Evolutionary conservation across 306 rosid species (phyloP), one percentile per base, ranked within the genome.

Genomic region (Clitoria ternatea): DNA sequence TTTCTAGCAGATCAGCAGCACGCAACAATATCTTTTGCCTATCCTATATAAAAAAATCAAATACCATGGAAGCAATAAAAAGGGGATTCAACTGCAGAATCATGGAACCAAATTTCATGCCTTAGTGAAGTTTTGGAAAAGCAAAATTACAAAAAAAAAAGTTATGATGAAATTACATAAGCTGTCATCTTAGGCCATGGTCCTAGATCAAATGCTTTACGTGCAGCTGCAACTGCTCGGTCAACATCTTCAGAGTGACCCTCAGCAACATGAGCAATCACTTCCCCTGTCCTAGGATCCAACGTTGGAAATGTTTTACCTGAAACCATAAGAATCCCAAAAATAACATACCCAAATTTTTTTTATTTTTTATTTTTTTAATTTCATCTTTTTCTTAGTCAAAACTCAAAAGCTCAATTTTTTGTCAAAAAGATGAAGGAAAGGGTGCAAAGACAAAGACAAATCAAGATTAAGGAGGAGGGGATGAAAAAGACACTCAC

Each of bases 101-200:
- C 66, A 60, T n/a, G 40, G 22, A 1, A 60, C 40, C 61, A 76
- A 63, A 70, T 19, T 47, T 59, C 45, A 57, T 3, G 10, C 11
- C 20, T 37, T 50, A 13, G 44, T 29, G 26, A 32, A 54, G 12
- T 1, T 6, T 5, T 32, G 4, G 26, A 61, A 66, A 42, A 61
- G 13, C 4, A 44, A 44, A 76, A 76, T 1, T 4, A 17, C 14
- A 50, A 17, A 61, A n/a, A 66, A 14, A 47, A 5, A 19, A 36
- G 18, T 33, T 67, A 26, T 48, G 70, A 56, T 61, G 23, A 57
- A 62, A 75, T 76, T 76, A 94, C 97, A 85, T 94, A 94, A 44
- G 97, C 96, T 59, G 97, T 49, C 91, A 90, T 80, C 83, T 20
- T 94, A 45, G 97, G 95, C 98, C 98, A 94, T 36, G 98, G 97